Conservation (phyloP, 2,329 filamentous ascomycete genomes). For the Colletotrichum viniferum region DNA sequence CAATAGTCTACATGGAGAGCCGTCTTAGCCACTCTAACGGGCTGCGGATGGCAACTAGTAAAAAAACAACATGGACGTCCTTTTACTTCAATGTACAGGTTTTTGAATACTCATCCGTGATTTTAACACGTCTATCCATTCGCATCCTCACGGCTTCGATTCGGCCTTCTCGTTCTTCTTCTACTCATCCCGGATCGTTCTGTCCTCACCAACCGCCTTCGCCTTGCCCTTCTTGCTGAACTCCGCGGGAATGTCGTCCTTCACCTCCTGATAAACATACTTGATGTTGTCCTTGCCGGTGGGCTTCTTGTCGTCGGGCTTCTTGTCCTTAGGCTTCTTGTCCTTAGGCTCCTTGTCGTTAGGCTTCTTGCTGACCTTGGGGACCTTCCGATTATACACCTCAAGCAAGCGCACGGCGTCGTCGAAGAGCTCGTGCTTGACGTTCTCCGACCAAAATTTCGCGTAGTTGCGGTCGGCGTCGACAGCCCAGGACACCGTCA, state of each 20-base stretch:
- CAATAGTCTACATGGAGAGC: slow-evolving; percentile 21
- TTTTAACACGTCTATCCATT: not conserved
- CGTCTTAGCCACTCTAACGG: not conserved
- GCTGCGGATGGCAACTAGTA: not conserved
- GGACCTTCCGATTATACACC: not conserved
- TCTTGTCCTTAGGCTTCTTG: not conserved
- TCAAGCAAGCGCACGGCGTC: not conserved
- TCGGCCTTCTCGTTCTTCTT: not conserved
- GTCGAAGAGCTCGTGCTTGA: slow-evolving; percentile 50
- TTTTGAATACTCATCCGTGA: not conserved
- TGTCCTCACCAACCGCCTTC: not conserved
- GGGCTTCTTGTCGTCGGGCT: not conserved
- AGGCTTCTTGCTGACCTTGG: not conserved
- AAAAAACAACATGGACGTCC: not conserved
- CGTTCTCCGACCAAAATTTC: slow-evolving; percentile 54
- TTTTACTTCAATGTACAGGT: slow-evolving; percentile 9
- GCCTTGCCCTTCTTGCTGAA: not conserved
- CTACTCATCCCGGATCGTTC: not conserved
- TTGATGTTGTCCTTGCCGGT: not conserved
- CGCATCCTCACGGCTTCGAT: not conserved
- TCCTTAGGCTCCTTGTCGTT: not conserved
- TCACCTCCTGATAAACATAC: not conserved
- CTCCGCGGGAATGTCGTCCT: not conserved
- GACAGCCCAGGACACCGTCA: slow-evolving; percentile 58
- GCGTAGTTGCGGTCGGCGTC: slow-evolving; percentile 52